Conservation (phyloP, 768 basidiomycete species). For the Xerocomellus dryophilus region DNA sequence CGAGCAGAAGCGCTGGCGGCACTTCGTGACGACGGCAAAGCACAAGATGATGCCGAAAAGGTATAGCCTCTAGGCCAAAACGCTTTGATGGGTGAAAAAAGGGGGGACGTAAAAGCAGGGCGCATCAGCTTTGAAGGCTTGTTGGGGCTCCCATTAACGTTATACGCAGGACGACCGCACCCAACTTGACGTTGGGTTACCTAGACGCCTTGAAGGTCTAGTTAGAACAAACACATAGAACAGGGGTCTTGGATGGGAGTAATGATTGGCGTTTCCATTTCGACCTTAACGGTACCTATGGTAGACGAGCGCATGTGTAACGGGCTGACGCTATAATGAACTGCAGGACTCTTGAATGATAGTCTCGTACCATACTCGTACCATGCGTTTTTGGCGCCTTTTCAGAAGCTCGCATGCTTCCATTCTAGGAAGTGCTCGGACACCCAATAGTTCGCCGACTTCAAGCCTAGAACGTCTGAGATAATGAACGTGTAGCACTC, state of each 20-base stretch:
- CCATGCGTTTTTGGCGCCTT: not conserved
- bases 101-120: not conserved
- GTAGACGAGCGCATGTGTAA: not conserved
- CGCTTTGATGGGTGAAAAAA: not conserved
- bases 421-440: not conserved
- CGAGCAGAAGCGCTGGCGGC: constrained; percentile 37
- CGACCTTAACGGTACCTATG: not conserved
- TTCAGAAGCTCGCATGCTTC: not conserved
- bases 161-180: not conserved
- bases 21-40: not conserved
- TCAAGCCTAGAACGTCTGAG: not conserved
- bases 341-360: not conserved
- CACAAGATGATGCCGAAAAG: not conserved
- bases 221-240: not conserved
- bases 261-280: not conserved
- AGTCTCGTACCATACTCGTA: not conserved
- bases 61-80: not conserved
- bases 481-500: constrained; percentile 7
- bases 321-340: not conserved
- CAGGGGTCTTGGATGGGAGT: not conserved
- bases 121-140: no score
- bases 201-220: not conserved
- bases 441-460: not conserved
- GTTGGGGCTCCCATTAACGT: not conserved
- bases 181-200: not conserved